These are phyloP conservation scores for Sporisorium graminicola DNA, from an alignment of 1,284 basidiomycete species.

Conservation along the genomic window DNA sequence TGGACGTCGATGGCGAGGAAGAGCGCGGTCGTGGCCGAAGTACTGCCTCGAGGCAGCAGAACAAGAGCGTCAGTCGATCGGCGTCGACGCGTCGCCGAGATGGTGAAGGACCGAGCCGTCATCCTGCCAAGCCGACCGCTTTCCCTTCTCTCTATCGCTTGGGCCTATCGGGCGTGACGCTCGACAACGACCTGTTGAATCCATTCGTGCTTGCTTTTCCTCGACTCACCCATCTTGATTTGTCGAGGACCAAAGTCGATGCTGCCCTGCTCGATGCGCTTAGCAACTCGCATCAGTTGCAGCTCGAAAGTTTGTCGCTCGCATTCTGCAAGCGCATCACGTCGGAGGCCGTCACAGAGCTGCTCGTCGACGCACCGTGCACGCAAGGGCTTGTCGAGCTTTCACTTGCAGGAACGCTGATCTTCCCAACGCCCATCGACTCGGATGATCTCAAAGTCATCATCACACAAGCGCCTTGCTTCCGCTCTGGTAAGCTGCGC, in stretches of 20 bases:
- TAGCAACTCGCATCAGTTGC: conserved; percentile 76
- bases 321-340: conserved; percentile 87
- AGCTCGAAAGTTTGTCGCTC: conserved; percentile 84
- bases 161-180: conserved; percentile 84
- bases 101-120: conserved; percentile 51
- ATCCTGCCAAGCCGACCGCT: conserved; percentile 50
- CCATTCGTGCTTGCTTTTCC: conserved; percentile 88
- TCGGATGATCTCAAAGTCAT: conserved; percentile 79
- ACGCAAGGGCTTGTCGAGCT: conserved; percentile 78
- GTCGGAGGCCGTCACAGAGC: conserved; percentile 80
- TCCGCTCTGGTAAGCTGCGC: conserved; percentile 80
- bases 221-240: conserved; percentile 81
- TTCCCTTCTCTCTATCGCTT: conserved; percentile 86
- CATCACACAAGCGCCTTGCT: conserved; percentile 82
- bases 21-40: conserved; percentile 68
- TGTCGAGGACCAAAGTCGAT: conserved; percentile 78
- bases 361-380: conserved; percentile 80
- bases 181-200: conserved; percentile 81
- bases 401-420: conserved; percentile 88
- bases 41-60: conserved; percentile 13
- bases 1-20: conserved; percentile 72
- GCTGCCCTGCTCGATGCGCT: conserved; percentile 81
- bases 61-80: conserved; percentile 72
- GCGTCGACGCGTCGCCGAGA: conserved; percentile 65
- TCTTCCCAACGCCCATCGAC: conserved; percentile 84